Base-by-base conservation (phyloP, 768 basidiomycete genomes). In the Dentipellis fragilis region DNA sequence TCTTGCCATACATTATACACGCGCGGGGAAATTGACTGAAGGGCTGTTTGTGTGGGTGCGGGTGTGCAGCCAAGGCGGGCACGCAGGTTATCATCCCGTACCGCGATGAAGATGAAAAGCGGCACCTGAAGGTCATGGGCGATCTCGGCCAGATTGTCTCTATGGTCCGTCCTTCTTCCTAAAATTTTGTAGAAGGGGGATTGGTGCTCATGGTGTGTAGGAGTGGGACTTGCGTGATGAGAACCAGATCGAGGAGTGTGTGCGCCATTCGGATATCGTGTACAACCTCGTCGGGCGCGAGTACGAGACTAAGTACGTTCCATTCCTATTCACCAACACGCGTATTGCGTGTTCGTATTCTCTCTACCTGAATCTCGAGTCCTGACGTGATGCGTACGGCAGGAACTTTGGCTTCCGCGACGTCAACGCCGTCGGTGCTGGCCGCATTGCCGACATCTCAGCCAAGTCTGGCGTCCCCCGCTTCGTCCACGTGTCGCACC, bases 161-260 rank as follows among this genome's bases (percentile, higher is more conserved):
- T 63, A 83, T 98, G 87, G 94, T 95, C 65, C 65, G 74, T 68
- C 17, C 51, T 47, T 16, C 23, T 54, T 40, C 29, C 35, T 22
- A 49, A 54, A 47, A 46, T 40, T 51, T 51, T 34, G 39, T 52
- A 59, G 19, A 52, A 21, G 39, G 22, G 42, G 1, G n/a, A 4
- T 9, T 3, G 14, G 3, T 16, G 19, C 35, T 14, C 35, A 49
- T 49, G 36, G 11, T 55, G 22, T 47, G 34, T 59, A 97, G 94
- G 95, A 97, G 80, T 97, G 93, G 92, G 93, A 97, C 67, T 77
- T 95, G 49, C 80, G 92, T 56, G 86, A 90, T 66, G 88, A 92
- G 64, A 79, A 83, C 51, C 92, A 94, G 66, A 96, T 94, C 63
- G 89, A 83, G 39, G 95, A 97, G 68, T 96, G 93, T 69, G 68